These are phyloP conservation scores for Myochromella boudieri DNA, from an alignment of 768 basidiomycete species.

Conservation along the genomic window DNA sequence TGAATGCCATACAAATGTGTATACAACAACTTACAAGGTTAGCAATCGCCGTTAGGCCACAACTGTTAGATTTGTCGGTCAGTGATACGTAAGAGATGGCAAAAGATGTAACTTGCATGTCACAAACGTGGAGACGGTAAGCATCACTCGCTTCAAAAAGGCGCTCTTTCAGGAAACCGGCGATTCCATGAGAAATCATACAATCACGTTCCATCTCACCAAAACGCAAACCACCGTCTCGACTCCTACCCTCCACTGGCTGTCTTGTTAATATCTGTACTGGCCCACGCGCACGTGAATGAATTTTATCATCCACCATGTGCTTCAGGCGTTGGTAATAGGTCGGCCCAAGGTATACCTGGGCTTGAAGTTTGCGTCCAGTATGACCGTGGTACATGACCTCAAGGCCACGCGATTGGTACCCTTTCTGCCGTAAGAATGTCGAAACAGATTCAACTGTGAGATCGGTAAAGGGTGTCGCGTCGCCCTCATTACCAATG, in stretches of 20 bases:
- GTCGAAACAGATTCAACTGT: slow-evolving; percentile 98
- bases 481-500: slow-evolving; percentile 96
- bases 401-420: slow-evolving; percentile 95
- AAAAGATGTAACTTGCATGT: slow-evolving; percentile 65
- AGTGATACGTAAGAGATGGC: slow-evolving; percentile 3
- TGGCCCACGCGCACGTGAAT: slow-evolving; percentile 94
- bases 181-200: slow-evolving; percentile 99
- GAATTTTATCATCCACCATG: slow-evolving; percentile 99
- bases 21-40: slow-evolving; percentile 70
- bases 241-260: slow-evolving; percentile 97
- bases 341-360: slow-evolving; percentile 97
- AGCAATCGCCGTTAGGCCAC: slow-evolving; percentile 95
- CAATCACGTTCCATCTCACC: slow-evolving; percentile 99
- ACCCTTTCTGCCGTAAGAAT: slow-evolving; percentile 84
- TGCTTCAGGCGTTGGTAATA: slow-evolving; percentile 99
- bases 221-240: slow-evolving; percentile 98
- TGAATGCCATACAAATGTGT: too few species aligned
- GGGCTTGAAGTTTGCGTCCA: slow-evolving; percentile 96
- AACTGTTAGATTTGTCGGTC: slow-evolving; percentile 45
- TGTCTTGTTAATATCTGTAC: slow-evolving; percentile 97
- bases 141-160: slow-evolving; percentile 92
- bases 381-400: slow-evolving; percentile 99
- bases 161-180: slow-evolving; percentile 96
- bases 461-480: slow-evolving; percentile 97
- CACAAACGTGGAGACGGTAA: slow-evolving; percentile 93